A percentile compares a stretch with the other conserved stretches of the same genome.
phyloP scores from a whole-genome alignment of 176 grass and related monocot genomes.

The Eleusine coracana region DNA sequence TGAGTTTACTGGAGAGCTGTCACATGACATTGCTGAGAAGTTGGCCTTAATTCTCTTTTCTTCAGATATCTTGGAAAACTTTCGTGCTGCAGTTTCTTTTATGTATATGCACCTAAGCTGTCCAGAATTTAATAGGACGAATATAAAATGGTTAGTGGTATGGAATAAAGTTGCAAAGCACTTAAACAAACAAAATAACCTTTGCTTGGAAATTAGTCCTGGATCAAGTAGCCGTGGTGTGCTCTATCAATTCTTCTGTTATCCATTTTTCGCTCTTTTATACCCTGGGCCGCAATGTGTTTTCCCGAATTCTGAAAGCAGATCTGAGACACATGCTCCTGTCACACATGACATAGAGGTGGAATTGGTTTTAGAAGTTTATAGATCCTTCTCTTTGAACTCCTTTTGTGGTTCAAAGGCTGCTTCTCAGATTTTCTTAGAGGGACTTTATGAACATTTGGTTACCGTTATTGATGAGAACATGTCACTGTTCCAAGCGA shows the following conservation, averaged over 20 bases:
- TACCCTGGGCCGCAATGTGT: not conserved
- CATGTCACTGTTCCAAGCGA: constrained; percentile 37
- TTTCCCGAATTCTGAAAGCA: constrained; percentile 26
- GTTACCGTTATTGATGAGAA: constrained; percentile 52
- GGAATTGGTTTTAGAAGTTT: constrained; percentile 43
- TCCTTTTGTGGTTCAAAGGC: constrained; percentile 39
- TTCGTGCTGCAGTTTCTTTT: constrained; percentile 42
- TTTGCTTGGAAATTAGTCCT: not conserved
- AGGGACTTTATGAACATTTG: constrained; percentile 52
- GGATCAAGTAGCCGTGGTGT: constrained; percentile 15
- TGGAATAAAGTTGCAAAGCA: constrained; percentile 50
- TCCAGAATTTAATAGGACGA: constrained; percentile 13
- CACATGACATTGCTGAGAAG: constrained; percentile 32
- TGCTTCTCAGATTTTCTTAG: constrained; percentile 45
- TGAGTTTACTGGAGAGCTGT: constrained; percentile 40
- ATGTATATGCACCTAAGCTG: constrained; percentile 42
- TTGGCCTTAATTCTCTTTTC: constrained; percentile 32
- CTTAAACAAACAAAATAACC: constrained; percentile 32
- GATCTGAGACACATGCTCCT: not conserved
- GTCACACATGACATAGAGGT: constrained; percentile 18
- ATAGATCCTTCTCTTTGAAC: constrained; percentile 43
- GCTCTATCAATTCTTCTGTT: constrained; percentile 57
- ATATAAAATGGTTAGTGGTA: constrained; percentile 44
- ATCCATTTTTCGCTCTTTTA: constrained; percentile 49
- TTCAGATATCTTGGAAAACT: constrained; percentile 14